Conservation (phyloP, 345 rosid genomes). For the Eucalyptus polybractea region DNA sequence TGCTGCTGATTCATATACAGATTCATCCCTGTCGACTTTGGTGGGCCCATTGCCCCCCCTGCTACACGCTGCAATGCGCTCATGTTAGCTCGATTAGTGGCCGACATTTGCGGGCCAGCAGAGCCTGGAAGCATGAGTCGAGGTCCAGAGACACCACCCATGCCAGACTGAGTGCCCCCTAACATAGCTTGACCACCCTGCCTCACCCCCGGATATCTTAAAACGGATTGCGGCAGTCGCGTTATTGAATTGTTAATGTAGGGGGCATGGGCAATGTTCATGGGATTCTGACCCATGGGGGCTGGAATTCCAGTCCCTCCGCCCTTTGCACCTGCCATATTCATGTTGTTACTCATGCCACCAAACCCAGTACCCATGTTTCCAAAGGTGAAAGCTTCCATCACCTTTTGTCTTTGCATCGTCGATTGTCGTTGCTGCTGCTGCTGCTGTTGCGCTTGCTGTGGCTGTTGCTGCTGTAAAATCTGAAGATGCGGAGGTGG, state of each 20-base stretch:
- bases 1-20: constrained; percentile 56
- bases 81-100: constrained; percentile 46
- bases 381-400: constrained; percentile 51
- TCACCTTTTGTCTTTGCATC: not conserved
- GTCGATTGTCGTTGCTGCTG: constrained; percentile 20
- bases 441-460: constrained; percentile 24
- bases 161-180: constrained; percentile 53
- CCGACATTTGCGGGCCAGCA: constrained; percentile 47
- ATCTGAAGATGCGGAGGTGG: constrained; percentile 59
- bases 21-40: constrained; percentile 65
- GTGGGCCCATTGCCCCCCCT: constrained; percentile 82
- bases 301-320: constrained; percentile 62
- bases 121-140: constrained; percentile 61
- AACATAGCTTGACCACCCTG: constrained; percentile 14
- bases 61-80: constrained; percentile 42
- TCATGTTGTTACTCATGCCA: constrained; percentile 25
- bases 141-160: constrained; percentile 50
- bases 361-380: constrained; percentile 35
- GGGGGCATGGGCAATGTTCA: constrained; percentile 58
- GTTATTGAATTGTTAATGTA: too few relatives aligned
- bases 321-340: constrained; percentile 64
- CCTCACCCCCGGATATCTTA: constrained; percentile 7
- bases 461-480: constrained; percentile 48
- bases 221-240: constrained; percentile 26
- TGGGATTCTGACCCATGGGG: constrained; percentile 64